phyloP scores from a whole-genome alignment of 768 basidiomycete species.

The Auriscalpium vulgare region DNA sequence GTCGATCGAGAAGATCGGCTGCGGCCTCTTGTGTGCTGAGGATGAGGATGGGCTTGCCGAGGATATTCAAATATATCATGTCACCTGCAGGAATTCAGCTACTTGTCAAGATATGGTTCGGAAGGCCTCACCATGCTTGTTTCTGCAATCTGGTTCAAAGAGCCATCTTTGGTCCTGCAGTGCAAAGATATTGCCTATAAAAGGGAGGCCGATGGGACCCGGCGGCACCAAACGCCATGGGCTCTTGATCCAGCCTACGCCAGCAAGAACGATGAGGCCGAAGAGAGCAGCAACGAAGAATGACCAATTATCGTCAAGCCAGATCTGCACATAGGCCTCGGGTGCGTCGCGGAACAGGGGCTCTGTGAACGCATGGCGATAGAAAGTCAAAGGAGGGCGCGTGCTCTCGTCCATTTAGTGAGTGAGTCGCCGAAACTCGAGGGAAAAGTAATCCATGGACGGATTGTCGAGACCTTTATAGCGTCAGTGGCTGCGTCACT shows the following conservation, averaged over 20 bases:
- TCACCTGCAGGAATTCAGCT: conserved; percentile 17
- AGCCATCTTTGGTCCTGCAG: not conserved
- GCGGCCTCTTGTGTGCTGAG: conserved; percentile 25
- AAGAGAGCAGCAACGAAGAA: too few species aligned
- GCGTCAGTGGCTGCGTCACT: too few species aligned
- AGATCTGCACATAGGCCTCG: too few species aligned
- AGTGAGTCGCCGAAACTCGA: too few species aligned
- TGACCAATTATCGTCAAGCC: too few species aligned
- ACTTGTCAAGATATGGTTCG: not conserved
- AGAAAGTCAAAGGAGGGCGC: too few species aligned
- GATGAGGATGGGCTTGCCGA: conserved; percentile 27
- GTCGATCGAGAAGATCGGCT: conserved; percentile 28
- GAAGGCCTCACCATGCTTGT: not conserved
- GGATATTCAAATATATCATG: conserved; percentile 23
- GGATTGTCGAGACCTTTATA: too few species aligned
- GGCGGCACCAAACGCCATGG: not conserved
- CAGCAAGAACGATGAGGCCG: not conserved
- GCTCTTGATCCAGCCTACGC: not conserved
- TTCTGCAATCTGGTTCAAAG: not conserved
- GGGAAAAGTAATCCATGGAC: too few species aligned
- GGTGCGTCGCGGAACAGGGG: too few species aligned
- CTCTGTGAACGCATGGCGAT: too few species aligned
- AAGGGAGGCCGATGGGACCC: not conserved
- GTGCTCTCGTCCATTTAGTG: too few species aligned
- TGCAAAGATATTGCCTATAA: not conserved